These are phyloP conservation scores for Aspergillus biplanus DNA, from an alignment of 495 filamentous ascomycete species.

Conservation along the genomic window DNA sequence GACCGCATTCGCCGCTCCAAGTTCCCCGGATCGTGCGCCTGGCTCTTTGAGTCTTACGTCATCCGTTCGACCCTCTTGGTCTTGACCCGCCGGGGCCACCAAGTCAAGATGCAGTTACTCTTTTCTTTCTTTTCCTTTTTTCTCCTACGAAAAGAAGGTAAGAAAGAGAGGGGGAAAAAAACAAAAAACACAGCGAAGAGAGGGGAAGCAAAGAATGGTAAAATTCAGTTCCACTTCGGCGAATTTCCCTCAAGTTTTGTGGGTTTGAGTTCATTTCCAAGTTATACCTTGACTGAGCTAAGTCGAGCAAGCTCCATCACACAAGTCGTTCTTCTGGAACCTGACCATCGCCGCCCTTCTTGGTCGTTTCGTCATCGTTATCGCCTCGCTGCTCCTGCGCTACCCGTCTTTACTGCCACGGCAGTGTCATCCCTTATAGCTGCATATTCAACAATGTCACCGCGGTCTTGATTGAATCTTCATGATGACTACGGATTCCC, in stretches of 20 bases:
- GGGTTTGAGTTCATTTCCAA: conserved; percentile 1
- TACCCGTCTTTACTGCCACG: conserved; percentile 19
- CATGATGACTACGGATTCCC: conserved; percentile 53
- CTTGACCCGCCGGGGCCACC: conserved; percentile 17
- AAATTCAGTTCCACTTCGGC: background rate
- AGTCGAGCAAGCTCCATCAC: background rate
- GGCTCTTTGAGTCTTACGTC: conserved; percentile 44
- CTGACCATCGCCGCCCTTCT: conserved; percentile 10
- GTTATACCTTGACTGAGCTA: conserved; percentile 1
- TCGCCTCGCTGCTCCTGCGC: conserved; percentile 12
- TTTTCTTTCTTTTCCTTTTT: background rate
- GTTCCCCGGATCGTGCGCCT: conserved; percentile 37
- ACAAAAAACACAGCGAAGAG: background rate
- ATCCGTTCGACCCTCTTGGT: conserved; percentile 29
- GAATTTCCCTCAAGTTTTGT: background rate
- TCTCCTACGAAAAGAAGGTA: background rate
- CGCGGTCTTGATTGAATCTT: conserved; percentile 31
- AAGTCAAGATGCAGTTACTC: background rate
- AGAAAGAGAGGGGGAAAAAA: background rate
- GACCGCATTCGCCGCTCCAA: conserved; percentile 32
- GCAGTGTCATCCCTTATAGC: conserved; percentile 14
- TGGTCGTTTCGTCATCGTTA: conserved; percentile 11
- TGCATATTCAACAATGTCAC: conserved; percentile 39
- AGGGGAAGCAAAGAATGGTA: background rate
- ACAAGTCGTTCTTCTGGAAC: conserved; percentile 15